These are phyloP conservation scores for Leccinum pellstonianum DNA, from an alignment of 768 basidiomycete genomes.

Conservation along the genomic window DNA sequence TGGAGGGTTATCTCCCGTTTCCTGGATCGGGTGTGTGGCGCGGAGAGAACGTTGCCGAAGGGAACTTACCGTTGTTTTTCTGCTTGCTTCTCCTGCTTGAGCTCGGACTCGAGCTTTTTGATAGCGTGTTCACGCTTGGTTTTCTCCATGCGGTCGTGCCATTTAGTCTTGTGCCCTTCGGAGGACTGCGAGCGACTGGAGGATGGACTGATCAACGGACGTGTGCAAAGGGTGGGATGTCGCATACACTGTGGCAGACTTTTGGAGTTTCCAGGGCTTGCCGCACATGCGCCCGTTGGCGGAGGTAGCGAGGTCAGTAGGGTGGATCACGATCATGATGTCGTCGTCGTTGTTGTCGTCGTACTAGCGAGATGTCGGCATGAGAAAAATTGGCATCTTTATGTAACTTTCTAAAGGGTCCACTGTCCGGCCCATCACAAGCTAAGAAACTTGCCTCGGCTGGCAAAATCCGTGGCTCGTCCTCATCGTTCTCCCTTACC, in stretches of 20 bases:
- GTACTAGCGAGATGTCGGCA: constrained; percentile 1
- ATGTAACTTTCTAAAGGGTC: constrained; percentile 20
- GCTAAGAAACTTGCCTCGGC: not conserved
- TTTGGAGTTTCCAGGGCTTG: constrained; percentile 62
- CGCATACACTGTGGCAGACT: constrained; percentile 51
- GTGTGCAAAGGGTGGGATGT: not conserved
- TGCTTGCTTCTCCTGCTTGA: constrained; percentile 73
- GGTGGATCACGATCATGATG: not conserved
- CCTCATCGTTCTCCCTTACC: not conserved
- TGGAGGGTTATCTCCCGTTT: constrained; percentile 66
- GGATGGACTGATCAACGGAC: constrained; percentile 4
- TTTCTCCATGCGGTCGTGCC: constrained; percentile 69
- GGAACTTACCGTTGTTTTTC: constrained; percentile 56
- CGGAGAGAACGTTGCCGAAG: not conserved
- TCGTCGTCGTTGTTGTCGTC: not conserved
- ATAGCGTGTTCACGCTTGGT: constrained; percentile 64
- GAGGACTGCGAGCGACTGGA: constrained; percentile 68
- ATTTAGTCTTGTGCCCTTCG: constrained; percentile 64
- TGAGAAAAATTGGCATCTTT: constrained; percentile 24
- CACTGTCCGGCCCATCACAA: not conserved
- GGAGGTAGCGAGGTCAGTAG: constrained; percentile 49
- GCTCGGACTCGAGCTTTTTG: constrained; percentile 69
- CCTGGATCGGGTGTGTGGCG: constrained; percentile 35
- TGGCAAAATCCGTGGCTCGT: constrained; percentile 5
- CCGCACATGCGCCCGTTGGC: constrained; percentile 67